Percentiles rank a stretch among this genome's conserved stretches.
Evolutionary conservation across 108 stramenopile genomes (phyloP).

Genomic region (Chaetoceros muelleri): DNA sequence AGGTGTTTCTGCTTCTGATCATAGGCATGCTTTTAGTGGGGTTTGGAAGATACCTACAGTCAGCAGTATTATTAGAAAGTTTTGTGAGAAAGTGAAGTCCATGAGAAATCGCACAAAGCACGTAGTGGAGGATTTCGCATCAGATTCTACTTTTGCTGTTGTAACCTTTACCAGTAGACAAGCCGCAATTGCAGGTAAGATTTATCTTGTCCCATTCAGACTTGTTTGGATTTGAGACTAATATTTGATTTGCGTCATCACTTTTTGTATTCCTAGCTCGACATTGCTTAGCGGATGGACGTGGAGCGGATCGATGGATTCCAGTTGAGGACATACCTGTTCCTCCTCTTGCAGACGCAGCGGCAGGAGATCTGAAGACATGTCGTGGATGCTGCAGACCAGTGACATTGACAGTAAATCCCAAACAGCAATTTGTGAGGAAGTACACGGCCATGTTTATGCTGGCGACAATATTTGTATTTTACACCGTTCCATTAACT

Average conservation of each 20-base stretch:
- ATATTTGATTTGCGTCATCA: no score
- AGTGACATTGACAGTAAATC: conserved; percentile 70
- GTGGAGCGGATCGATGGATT: conserved; percentile 63
- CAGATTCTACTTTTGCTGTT: conserved; percentile 75
- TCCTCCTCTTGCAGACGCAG: conserved; percentile 80
- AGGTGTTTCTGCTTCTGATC: no score
- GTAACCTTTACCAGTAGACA: conserved; percentile 83
- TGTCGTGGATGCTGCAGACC: conserved; percentile 83
- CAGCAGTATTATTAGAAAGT: not conserved
- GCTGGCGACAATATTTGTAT: conserved; percentile 50
- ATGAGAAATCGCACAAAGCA: conserved; percentile 4
- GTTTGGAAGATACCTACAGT: conserved; percentile 12
- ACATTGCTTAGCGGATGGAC: conserved; percentile 68
- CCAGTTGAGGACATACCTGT: conserved; percentile 46
- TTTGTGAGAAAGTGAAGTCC: not conserved
- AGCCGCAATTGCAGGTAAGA: conserved; percentile 76
- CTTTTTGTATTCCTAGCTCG: no score
- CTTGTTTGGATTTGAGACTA: not conserved
- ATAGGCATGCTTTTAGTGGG: not conserved
- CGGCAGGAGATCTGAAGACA: conserved; percentile 48
- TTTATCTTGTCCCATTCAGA: not conserved
- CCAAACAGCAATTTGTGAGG: conserved; percentile 56
- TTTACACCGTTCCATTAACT: conserved; percentile 73
- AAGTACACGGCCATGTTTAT: conserved; percentile 34
- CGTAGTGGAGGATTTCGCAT: conserved; percentile 33